A percentile compares a stretch with the other conserved stretches of the same genome.
phyloP scores from a whole-genome alignment of 2,329 filamentous ascomycete species.

The Diaporthe nobilis region DNA sequence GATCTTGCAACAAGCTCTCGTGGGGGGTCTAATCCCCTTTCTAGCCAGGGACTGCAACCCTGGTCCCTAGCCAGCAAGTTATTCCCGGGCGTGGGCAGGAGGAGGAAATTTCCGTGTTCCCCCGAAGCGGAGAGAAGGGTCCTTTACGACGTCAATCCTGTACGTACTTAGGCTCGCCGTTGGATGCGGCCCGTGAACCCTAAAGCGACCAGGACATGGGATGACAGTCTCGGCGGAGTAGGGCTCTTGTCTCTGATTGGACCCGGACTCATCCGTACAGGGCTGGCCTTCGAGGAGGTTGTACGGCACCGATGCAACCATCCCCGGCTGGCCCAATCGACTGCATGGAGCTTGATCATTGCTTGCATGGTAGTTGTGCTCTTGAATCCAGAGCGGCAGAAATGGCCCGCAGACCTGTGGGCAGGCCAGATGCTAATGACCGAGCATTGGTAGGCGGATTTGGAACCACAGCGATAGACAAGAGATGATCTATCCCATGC shows the following conservation, averaged over 20 bases:
- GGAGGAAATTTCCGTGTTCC: not conserved
- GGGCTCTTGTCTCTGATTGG: conserved; percentile 4
- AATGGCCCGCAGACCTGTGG: not conserved
- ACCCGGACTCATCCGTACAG: not conserved
- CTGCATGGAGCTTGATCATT: not conserved
- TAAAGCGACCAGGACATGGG: not conserved
- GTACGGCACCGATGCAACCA: conserved; percentile 2
- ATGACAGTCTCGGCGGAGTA: not conserved
- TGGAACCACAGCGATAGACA: not conserved
- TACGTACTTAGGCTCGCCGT: not conserved
- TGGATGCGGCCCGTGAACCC: conserved; percentile 13
- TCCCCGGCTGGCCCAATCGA: not conserved
- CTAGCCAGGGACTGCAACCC: not conserved
- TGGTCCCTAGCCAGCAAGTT: not conserved
- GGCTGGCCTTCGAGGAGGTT: conserved; percentile 2
- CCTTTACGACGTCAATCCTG: not conserved
- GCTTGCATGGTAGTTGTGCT: not conserved
- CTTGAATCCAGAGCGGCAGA: not conserved
- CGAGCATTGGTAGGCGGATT: too few species aligned
- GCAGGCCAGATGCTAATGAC: too few species aligned
- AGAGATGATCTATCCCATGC: not conserved
- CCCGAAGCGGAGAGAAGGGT: not conserved
- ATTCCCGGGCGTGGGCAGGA: not conserved
- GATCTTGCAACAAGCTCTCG: not conserved
- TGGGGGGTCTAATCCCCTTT: not conserved